Percentiles rank a stretch among this genome's conserved stretches.
These are phyloP conservation scores for Pisolithus tinctorius DNA, from an alignment of 768 basidiomycete species.

Conservation along the genomic window DNA sequence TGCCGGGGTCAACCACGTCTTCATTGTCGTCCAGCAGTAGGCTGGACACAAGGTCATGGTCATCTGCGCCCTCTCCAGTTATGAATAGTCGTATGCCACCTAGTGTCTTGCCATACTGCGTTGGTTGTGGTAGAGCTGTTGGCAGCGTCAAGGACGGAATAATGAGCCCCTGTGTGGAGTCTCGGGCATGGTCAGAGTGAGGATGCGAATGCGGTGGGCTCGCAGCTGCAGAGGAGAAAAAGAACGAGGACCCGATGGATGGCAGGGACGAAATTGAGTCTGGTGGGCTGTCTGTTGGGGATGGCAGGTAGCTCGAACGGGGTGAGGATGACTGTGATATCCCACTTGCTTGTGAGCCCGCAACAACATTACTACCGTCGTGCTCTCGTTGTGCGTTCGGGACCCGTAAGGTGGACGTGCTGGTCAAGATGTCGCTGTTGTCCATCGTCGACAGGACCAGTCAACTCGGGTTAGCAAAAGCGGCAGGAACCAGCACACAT, in stretches of 20 bases:
- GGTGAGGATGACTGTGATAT: conserved; percentile 42
- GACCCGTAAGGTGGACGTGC: conserved; percentile 35
- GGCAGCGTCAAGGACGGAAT: conserved; percentile 67
- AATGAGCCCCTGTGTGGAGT: conserved; percentile 48
- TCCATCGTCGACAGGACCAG: conserved; percentile 17
- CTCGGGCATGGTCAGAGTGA: conserved; percentile 33
- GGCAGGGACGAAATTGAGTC: conserved; percentile 65
- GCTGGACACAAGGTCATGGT: conserved; percentile 33
- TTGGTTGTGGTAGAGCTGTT: conserved; percentile 52
- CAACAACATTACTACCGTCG: not conserved
- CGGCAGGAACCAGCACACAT: not conserved
- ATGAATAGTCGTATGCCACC: conserved; percentile 56
- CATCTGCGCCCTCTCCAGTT: conserved; percentile 35
- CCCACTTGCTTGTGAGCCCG: conserved; percentile 1
- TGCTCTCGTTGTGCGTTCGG: conserved; percentile 22
- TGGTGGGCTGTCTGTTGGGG: conserved; percentile 57
- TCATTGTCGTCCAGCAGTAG: conserved; percentile 59
- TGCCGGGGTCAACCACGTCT: conserved; percentile 56
- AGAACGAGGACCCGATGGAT: conserved; percentile 68
- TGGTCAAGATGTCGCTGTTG: conserved; percentile 22
- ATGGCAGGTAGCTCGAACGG: conserved; percentile 43
- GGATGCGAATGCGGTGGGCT: conserved; percentile 52
- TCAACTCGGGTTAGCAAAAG: not conserved
- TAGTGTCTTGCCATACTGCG: conserved; percentile 61
- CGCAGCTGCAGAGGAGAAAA: conserved; percentile 68